phyloP scores from a whole-genome alignment of 257 asterid genomes.

The Coffea eugenioides region DNA sequence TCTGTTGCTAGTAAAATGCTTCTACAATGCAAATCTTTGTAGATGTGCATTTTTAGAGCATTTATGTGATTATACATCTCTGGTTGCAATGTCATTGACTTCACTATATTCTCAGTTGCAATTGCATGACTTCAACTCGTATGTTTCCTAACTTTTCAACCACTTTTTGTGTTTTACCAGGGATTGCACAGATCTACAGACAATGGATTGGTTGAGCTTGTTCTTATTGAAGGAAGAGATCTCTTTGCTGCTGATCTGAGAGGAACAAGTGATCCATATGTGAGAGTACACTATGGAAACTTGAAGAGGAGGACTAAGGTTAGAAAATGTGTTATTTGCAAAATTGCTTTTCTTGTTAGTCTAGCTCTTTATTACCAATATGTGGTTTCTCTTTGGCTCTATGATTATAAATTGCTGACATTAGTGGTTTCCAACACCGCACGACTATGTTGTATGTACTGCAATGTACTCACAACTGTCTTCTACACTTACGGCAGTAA shows the following conservation, averaged over 20 bases:
- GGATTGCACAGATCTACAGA: constrained; percentile 45
- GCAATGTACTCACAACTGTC: not conserved
- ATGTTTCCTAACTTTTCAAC: not conserved
- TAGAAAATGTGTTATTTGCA: constrained; percentile 12
- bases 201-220: constrained; percentile 85
- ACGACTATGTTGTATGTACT: too few species aligned
- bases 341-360: not conserved
- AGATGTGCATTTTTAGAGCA: not conserved
- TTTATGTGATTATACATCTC: not conserved
- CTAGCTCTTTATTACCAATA: not conserved
- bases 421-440: not conserved
- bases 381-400: not conserved
- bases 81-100: not conserved
- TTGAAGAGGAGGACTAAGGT: constrained; percentile 91
- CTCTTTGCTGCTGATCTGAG: constrained; percentile 94
- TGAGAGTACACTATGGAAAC: constrained; percentile 84
- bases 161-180: constrained; percentile 31
- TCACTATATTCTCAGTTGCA: not conserved
- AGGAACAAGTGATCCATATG: constrained; percentile 98
- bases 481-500: not conserved
- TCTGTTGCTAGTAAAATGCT: too few species aligned
- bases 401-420: not conserved
- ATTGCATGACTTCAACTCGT: not conserved
- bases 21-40: not conserved
- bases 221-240: constrained; percentile 86